Evolutionary conservation across 495 filamentous ascomycete genomes (phyloP), one percentile per base, ranked within the genome.

Genomic region (Trichoderma gamsii): DNA sequence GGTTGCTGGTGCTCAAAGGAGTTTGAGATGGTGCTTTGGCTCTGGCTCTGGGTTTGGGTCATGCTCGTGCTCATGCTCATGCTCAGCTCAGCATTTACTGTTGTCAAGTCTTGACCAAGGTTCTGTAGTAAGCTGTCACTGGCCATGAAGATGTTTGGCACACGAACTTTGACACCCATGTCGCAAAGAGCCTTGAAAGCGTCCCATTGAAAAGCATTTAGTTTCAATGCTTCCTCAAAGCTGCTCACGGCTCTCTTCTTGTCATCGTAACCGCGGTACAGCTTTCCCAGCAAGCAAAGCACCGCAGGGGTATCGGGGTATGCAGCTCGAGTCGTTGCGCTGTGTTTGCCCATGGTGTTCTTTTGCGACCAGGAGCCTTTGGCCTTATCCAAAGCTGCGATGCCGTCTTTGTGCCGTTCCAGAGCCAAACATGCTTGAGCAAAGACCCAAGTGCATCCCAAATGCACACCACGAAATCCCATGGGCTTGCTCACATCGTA

Each of bases 121-220:
- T 73, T 75, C 35, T 80, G 80, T 63, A 80, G 71, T 64, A 84
- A 73, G 12, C 69, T 68, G 52, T 83, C 80, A 61, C 71, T 92
- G 71, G 91, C 81, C 74, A 89, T 91, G 78, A 94, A 99, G 69
- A 98, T 90, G 73, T 94, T 97, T 23, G 87, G 80, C 51, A 93
- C 87, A 59, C 89, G 84, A 38, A 97, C 82, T 70, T 86, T 85
- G 49, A 89, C 86, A 9, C 92, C 92, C 92, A 84, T 78, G 68
- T 78, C 77, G 64, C 76, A 83, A 4, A 99, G 79, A n/a, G 84
- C 88, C 23, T 88, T 82, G 76, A 97, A 97, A 0, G 96, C 96
- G 81, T 99, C 95, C 95, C 96, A 98, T 86, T 96, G 93, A 78
- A 98, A 96, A 0, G 95, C 93, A 73, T 97, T 98, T 46, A 88